These are phyloP conservation scores for Cladosporium sp. DNA, from an alignment of 2,329 filamentous ascomycete genomes.

Conservation along the genomic window DNA sequence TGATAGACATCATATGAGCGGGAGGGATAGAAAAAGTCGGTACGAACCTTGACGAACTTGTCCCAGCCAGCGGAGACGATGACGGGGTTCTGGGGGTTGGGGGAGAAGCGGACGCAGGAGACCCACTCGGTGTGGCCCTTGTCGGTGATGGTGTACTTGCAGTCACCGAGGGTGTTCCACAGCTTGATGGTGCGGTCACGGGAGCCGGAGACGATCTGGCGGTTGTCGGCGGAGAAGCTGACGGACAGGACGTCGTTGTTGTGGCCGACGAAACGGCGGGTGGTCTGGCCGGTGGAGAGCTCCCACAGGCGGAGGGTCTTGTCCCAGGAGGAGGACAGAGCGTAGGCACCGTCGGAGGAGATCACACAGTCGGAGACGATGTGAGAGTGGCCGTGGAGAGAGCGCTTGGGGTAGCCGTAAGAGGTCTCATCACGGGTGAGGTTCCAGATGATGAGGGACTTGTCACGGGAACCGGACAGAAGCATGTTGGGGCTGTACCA, in stretches of 20 bases:
- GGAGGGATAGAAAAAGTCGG: constrained; percentile 21
- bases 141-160: constrained; percentile 99
- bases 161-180: constrained; percentile 99
- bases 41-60: constrained; percentile 98
- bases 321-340: constrained; percentile 98
- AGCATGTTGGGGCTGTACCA: constrained; percentile 91
- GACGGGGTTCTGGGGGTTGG: constrained; percentile 99
- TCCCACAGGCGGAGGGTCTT: constrained; percentile 99
- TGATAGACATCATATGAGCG: constrained; percentile 75
- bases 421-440: constrained; percentile 96
- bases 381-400: constrained; percentile 98
- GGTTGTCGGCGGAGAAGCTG: constrained; percentile 99
- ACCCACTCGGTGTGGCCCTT: constrained; percentile 99
- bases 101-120: constrained; percentile 98
- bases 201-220: constrained; percentile 98
- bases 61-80: constrained; percentile 99
- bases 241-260: constrained; percentile 99
- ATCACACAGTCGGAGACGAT: constrained; percentile 99
- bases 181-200: constrained; percentile 99
- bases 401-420: constrained; percentile 99
- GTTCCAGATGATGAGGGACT: constrained; percentile 99
- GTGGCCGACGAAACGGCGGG: constrained; percentile 97
- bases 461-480: constrained; percentile 94
- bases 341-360: constrained; percentile 98
- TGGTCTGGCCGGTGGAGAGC: constrained; percentile 94